Base-by-base conservation (phyloP, 441 rosid genomes). In the Metrosideros polymorpha region DNA sequence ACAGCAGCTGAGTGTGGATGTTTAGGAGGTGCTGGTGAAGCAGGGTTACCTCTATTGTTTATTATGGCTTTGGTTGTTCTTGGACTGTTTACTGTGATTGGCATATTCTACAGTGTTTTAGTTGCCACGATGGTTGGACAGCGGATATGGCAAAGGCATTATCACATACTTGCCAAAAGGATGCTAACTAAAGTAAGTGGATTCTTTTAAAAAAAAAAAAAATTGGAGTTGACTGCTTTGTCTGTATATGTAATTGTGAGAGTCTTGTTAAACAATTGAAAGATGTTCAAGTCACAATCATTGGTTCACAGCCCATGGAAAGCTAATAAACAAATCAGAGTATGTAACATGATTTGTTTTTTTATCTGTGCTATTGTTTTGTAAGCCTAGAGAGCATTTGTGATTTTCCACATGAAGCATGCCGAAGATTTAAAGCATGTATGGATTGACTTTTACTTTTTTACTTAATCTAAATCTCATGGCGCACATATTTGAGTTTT, bases 121-220 rank as follows among this genome's bases (percentile, higher is more conserved):
- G 99, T 98, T 83, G 99, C 99, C 84, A 98, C 99, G 47, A 98
- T 98, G 99, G 99, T 98, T 84, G 99, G 99, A 76, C 99, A 98
- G 86, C 93, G 99, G 84, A 97, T 97, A 87, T 98, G 99, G 99
- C 99, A 98, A 91, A 93, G 99, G 51, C 99, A 97, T 82, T 98
- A 98, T 91, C 99, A 98, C 93, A 98, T 98, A 87, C 98, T 98
- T 42, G 99, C 99, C 19, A 98, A 98, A 92, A 91, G 99, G 91
- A 96, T 98, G 99, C 93, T 97, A 88, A 98, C 99, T 86, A 98
- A 98, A 91, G 99, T 97, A 90, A 93, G 96, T 88, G 15, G 29
- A 55, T 52, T 22, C 24, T 18, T 52, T 52, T 17, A 52, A 52
- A 17, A 52, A 52, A 18, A 0, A 52, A 6, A 52, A 17, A 17